These are phyloP conservation scores for Skeletonema marinoi DNA, from an alignment of 108 stramenopile species.

Conservation along the genomic window DNA sequence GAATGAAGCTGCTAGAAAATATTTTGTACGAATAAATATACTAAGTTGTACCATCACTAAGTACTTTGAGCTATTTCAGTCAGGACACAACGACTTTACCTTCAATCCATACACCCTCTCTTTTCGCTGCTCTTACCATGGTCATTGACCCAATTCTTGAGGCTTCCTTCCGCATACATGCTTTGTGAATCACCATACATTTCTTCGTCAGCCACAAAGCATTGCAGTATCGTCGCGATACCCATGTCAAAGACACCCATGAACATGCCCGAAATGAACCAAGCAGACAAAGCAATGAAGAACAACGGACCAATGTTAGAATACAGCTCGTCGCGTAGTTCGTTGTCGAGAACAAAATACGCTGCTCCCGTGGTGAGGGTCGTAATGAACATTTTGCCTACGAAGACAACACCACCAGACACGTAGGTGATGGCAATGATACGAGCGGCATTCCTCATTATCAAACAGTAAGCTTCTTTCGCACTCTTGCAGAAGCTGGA, in stretches of 20 bases:
- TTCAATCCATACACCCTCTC: background rate
- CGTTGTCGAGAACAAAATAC: conserved; percentile 45
- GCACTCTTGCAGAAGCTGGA: conserved; percentile 82
- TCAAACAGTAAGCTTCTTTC: conserved; percentile 79
- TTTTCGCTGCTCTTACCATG: background rate
- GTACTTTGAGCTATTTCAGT: background rate
- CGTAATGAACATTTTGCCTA: conserved; percentile 89
- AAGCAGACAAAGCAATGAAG: conserved; percentile 67
- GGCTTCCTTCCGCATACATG: conserved; percentile 63
- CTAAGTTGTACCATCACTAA: background rate
- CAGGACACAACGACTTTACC: background rate
- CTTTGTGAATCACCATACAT: conserved; percentile 69
- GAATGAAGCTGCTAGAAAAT: background rate
- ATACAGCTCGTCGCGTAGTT: conserved; percentile 50
- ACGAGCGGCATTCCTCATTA: conserved; percentile 75
- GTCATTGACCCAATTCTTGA: background rate
- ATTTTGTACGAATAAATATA: background rate
- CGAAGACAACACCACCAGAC: conserved; percentile 70
- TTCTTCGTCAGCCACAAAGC: conserved; percentile 91
- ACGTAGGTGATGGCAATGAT: conserved; percentile 71
- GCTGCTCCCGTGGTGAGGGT: conserved; percentile 58
- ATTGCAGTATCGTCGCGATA: conserved; percentile 85
- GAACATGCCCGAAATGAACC: conserved; percentile 62
- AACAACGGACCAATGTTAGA: conserved; percentile 69
- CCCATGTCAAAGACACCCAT: conserved; percentile 73